A percentile compares a stretch with the other conserved stretches of the same genome.
phyloP scores from a whole-genome alignment of 1,284 basidiomycete genomes.

The Cryptococcus deneoformans region DNA sequence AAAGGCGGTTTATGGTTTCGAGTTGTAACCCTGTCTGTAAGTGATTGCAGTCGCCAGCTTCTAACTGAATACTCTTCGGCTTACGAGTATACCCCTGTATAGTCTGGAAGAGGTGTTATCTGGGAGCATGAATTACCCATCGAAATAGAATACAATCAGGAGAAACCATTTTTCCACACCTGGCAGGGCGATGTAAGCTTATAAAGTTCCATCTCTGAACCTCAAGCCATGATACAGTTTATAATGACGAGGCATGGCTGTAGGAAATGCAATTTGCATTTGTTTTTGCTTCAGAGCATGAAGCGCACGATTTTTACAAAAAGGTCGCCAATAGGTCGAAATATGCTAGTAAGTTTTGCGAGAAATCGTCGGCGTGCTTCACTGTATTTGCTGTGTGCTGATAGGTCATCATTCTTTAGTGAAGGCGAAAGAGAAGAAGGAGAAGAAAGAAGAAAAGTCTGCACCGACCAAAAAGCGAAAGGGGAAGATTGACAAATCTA shows the following conservation, averaged over 20 bases:
- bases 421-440: conserved; percentile 43
- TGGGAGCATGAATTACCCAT: conserved; percentile 95
- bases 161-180: conserved; percentile 90
- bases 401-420: conserved; percentile 15
- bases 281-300: conserved; percentile 77
- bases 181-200: conserved; percentile 87
- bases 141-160: conserved; percentile 77
- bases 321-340: conserved; percentile 72
- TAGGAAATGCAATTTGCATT: conserved; percentile 57
- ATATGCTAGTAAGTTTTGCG: conserved; percentile 54
- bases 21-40: conserved; percentile 69
- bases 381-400: neutral
- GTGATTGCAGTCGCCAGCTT: conserved; percentile 12
- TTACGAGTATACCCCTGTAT: neutral
- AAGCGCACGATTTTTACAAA: conserved; percentile 86
- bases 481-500: conserved; percentile 74
- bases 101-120: conserved; percentile 77
- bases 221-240: neutral
- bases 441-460: conserved; percentile 32
- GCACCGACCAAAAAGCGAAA: conserved; percentile 60
- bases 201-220: neutral
- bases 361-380: neutral
- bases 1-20: conserved; percentile 64
- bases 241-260: neutral
- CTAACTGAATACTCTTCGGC: neutral